phyloP scores from a whole-genome alignment of 768 basidiomycete species.

The Lactifluus piperatus region DNA sequence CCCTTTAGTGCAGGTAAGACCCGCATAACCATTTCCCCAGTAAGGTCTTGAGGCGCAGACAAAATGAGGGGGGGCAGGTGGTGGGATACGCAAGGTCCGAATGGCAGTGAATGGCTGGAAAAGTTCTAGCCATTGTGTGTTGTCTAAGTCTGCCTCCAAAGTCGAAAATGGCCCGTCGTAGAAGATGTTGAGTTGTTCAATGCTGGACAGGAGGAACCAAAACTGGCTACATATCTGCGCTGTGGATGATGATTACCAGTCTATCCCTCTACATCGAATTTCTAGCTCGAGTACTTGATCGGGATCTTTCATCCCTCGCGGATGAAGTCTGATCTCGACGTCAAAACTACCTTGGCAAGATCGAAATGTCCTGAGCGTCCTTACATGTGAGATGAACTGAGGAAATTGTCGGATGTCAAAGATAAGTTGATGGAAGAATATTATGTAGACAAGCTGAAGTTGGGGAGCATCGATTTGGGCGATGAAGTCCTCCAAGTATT shows the following conservation, averaged over 20 bases:
- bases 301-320: not conserved
- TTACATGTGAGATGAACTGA: not conserved
- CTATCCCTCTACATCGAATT: not conserved
- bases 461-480: not conserved
- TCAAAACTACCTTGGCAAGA: not conserved
- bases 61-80: no score
- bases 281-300: not conserved
- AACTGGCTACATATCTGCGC: not conserved
- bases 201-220: not conserved
- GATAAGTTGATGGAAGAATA: not conserved
- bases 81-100: no score
- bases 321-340: not conserved
- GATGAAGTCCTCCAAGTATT: slow-evolving; percentile 1
- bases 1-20: no score
- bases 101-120: no score
- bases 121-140: not conserved
- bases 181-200: not conserved
- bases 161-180: not conserved
- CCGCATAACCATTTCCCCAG: no score
- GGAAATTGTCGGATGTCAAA: not conserved
- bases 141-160: no score
- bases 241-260: not conserved
- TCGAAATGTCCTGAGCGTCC: not conserved
- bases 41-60: no score
- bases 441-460: not conserved